Evolutionary conservation across 78 protist genomes (phyloP).

Genomic region (Pigoraptor vietnamica): DNA sequence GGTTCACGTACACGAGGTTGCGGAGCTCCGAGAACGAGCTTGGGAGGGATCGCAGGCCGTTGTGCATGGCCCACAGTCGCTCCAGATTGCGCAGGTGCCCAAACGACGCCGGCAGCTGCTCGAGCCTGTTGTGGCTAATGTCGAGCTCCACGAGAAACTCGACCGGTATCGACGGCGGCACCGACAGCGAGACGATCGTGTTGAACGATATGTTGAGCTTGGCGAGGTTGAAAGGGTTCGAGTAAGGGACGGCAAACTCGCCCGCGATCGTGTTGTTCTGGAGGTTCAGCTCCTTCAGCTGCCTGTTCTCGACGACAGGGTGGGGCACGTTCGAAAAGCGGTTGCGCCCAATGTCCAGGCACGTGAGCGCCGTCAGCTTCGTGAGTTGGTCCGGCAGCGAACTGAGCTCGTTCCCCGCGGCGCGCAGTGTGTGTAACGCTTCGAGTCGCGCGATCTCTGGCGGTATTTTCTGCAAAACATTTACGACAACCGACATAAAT

Average conservation of each 20-base stretch:
- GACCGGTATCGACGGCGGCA: neutral
- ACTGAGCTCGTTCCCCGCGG: neutral
- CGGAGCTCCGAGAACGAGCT: neutral
- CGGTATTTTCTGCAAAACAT: neutral
- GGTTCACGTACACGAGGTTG: neutral
- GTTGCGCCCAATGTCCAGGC: neutral
- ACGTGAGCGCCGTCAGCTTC: neutral
- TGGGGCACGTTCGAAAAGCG: neutral
- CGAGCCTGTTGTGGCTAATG: neutral
- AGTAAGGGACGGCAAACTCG: neutral
- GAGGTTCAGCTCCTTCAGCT: neutral
- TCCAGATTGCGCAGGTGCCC: neutral
- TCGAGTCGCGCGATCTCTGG: neutral
- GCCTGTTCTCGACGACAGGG: neutral
- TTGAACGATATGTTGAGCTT: neutral
- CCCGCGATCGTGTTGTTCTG: neutral
- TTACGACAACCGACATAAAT: no score
- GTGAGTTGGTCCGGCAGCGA: neutral
- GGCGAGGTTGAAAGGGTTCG: neutral
- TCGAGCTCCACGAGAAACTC: neutral
- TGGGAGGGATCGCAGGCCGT: neutral
- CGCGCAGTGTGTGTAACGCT: neutral
- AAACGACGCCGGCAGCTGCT: neutral
- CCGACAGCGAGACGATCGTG: neutral
- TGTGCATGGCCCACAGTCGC: neutral